Conservation (phyloP, 2,329 filamentous ascomycete species). For the Chrysosphaeria jannelii region DNA sequence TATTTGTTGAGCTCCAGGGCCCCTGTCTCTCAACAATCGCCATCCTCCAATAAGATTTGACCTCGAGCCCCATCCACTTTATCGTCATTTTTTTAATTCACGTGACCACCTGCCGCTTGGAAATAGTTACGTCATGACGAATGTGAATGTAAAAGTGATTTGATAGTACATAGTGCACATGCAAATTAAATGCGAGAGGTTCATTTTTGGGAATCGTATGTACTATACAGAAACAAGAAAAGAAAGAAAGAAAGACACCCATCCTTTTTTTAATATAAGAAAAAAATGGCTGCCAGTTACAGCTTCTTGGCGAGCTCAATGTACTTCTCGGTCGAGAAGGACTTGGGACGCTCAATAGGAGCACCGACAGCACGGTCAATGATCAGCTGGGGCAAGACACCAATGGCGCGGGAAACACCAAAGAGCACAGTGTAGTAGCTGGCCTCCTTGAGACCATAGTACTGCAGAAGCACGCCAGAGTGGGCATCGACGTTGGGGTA, state of each 20-base stretch:
- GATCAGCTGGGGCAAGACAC: slow-evolving; percentile 97
- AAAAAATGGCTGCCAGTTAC: slow-evolving; percentile 20
- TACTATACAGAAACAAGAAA: not conserved
- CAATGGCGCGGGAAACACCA: slow-evolving; percentile 90
- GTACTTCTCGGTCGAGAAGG: slow-evolving; percentile 92
- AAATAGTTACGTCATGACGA: no score
- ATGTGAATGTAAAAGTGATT: no score
- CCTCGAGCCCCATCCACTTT: no score
- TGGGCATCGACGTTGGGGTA: slow-evolving; percentile 97
- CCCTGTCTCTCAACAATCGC: no score
- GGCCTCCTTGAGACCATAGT: slow-evolving; percentile 96
- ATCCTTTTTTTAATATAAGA: not conserved
- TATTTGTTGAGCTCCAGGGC: no score
- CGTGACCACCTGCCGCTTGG: no score
- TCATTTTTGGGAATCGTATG: no score
- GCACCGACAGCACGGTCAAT: slow-evolving; percentile 93
- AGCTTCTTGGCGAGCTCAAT: slow-evolving; percentile 79
- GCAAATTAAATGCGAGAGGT: no score
- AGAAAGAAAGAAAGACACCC: not conserved
- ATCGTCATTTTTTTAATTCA: no score
- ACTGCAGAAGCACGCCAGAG: slow-evolving; percentile 96
- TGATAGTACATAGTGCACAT: no score
- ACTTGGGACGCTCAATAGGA: slow-evolving; percentile 96
- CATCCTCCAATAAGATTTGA: no score
- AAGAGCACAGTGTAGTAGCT: slow-evolving; percentile 99